Percentiles rank a stretch among this genome's conserved stretches.
Conservation (phyloP, 2,329 filamentous ascomycete species). For the Pseudocercospora cruenta region DNA sequence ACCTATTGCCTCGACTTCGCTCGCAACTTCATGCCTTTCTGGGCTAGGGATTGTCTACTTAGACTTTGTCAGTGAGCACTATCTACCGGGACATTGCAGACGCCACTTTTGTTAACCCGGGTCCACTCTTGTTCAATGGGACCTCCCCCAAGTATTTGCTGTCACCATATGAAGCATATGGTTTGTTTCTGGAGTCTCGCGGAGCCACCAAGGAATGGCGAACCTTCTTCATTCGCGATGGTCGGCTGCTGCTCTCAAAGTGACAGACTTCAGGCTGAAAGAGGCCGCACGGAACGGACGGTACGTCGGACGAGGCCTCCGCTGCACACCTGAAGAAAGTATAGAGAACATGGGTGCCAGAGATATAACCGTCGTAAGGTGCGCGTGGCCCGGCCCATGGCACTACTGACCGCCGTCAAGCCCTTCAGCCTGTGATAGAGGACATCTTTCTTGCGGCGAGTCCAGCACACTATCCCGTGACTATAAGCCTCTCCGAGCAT, state of each 20-base stretch:
- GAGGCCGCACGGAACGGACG: neutral
- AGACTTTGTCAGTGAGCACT: neutral
- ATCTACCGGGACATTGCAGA: neutral
- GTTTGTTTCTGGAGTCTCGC: too few relatives aligned
- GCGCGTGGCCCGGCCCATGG: neutral
- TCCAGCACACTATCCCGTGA: too few relatives aligned
- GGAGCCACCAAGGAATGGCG: neutral
- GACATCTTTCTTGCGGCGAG: neutral
- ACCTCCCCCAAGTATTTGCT: neutral
- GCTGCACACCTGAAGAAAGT: neutral
- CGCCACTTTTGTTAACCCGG: too few relatives aligned
- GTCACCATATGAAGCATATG: too few relatives aligned
- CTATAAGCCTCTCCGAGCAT: neutral
- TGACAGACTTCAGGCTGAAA: neutral
- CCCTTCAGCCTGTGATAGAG: neutral
- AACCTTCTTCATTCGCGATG: neutral
- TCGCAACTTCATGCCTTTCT: neutral
- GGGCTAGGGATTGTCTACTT: neutral
- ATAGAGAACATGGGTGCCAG: neutral
- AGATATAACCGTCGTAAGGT: neutral
- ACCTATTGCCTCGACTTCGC: neutral
- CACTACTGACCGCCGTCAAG: neutral
- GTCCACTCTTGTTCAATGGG: neutral
- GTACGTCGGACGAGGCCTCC: too few relatives aligned
- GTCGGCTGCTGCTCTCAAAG: neutral